Base-by-base conservation (phyloP, 495 filamentous ascomycete genomes). In the Apiosordaria backusii region DNA sequence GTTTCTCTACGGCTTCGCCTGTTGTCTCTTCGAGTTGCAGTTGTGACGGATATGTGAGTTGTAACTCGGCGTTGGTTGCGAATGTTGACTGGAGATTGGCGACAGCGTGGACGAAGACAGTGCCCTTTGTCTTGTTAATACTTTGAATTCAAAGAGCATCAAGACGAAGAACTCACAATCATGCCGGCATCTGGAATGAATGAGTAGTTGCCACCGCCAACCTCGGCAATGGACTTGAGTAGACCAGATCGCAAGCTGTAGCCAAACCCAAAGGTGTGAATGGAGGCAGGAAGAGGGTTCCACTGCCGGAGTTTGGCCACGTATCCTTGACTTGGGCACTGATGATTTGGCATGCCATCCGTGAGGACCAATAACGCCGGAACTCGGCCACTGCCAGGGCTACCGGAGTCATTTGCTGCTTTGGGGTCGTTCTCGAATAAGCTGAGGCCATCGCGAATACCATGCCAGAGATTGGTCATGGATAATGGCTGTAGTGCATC, bases 241-340 rank as follows among this genome's bases (percentile, higher is more conserved):
- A 82, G 67, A 0, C 77, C 80, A 0, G 80, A 81, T 21, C 66
- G 29, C 3, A 82, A 69, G 0, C 54, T 66, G 35, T 79, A 80
- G 3, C 80, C 80, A 60, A 83, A 83, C 4, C 80, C 81, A 66
- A 83, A 82, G 0, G 81, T 83, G 62, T 82, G 76, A 19, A 82
- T 77, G 3, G 73, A 73, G 4, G 79, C 73, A 6, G 79, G 77
- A 13, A 80, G 69, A 5, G 58, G 22, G n/a, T 64, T 67, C 72
- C 74, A 74, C 4, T 29, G 67, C 15, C 71, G 72, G 26, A 83
- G 72, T 63, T 76, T 79, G 10, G 70, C 71, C 18, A 82, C 65
- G 53, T 78, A 83, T 2, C 80, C 80, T 16, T 68, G 54, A 3
- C 65, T 16, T 21, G 76, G 76, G 29, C 72, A 72, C 69, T 65